Evolutionary conservation across 192 early-diverging fungal species (phyloP), one percentile per base, ranked within the genome.

Genomic region (Pilaira anomala): DNA sequence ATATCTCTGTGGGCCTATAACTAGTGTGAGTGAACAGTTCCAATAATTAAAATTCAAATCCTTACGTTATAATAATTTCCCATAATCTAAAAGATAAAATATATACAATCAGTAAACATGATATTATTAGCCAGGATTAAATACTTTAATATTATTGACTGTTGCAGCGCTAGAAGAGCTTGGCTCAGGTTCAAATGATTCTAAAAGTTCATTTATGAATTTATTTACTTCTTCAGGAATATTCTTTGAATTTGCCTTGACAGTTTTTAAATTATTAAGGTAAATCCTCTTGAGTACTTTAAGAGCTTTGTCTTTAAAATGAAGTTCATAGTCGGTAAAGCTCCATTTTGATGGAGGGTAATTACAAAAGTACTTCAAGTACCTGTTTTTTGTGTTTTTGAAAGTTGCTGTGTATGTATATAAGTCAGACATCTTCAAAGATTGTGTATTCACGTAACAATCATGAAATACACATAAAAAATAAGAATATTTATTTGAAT

Each of bases 1-100:
- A 48, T 48, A 19, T 48, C 46, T 48, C 46, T 19, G 19, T 19
- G n/a, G 19, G 46, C 46, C 46, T 48, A 48, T 48, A 48, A 48
- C 46, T 48, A 19, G 19, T 48, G 16, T 48, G 46, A 48, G 46
- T 48, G 46, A 48, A 48, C 19, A 48, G 46, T 48, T 48, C 18
- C 16, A 48, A 48, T 33, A 33, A 33, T 48, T 48, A 48, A 48
- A 48, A 48, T 19, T 48, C 46, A 48, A 48, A 48, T 48, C 46
- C n/a, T 48, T 48, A 19, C 46, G 46, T 48, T 48, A 18, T 48
- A 48, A 48, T 48, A 48, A 48, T 48, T 48, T 48, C 46, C 46
- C 46, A 19, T 48, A 16, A 48, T 18, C 46, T 48, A 48, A 33
- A 48, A 44, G 46, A 48, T 48, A 48, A 48, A 48, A 48, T 48